Base-by-base conservation (phyloP, 768 basidiomycete genomes). In the Lactifluus pinguis region DNA sequence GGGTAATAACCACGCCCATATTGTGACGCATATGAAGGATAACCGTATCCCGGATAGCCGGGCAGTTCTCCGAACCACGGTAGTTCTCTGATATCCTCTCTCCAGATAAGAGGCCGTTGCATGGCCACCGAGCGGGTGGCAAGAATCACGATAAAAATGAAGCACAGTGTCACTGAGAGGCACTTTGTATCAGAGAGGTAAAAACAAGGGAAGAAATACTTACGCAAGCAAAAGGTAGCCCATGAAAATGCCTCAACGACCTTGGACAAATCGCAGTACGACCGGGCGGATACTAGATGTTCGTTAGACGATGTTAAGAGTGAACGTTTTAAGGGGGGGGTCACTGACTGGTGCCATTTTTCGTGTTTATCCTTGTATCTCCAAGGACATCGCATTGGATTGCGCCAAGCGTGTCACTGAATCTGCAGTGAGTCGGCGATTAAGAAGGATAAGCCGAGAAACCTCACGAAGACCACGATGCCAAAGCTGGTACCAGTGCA, bases 51-150 rank as follows among this genome's bases (percentile, higher is more conserved):
- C 13, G 65, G 65, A 39, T 53, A 66, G 29, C 65, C 64, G 14
- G 65, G 65, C 17, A 39, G 55, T 53, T 66, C 63, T 17, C 63
- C 63, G 29, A 66, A 66, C 65, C 65, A 66, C 6, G 65, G 65
- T 19, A 66, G 19, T 25, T 61, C 60, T 19, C 51, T 54, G 30
- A 61, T 53, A 48, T 66, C 53, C 10, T 65, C 65, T 29, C 55
- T 50, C 65, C 65, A 66, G 64, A 61, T 66, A 49, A 49, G 49
- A 15, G n/a, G 49, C 15, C 63, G 57, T 7, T 57, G 60, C 65
- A 61, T 61, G 36, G 59, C 55, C 45, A 62, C 10, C 15, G 65
- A 65, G 17, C 50, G 53, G 42, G 32, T 53, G 30, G 65, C 60
- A 42, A 66, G 60, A 19, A 50, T 13, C 13, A 66, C 3, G 44